A percentile compares a stretch with the other conserved stretches of the same genome.
phyloP scores from a whole-genome alignment of 352 stramenopile species.

The Pythium phragmiticola region DNA sequence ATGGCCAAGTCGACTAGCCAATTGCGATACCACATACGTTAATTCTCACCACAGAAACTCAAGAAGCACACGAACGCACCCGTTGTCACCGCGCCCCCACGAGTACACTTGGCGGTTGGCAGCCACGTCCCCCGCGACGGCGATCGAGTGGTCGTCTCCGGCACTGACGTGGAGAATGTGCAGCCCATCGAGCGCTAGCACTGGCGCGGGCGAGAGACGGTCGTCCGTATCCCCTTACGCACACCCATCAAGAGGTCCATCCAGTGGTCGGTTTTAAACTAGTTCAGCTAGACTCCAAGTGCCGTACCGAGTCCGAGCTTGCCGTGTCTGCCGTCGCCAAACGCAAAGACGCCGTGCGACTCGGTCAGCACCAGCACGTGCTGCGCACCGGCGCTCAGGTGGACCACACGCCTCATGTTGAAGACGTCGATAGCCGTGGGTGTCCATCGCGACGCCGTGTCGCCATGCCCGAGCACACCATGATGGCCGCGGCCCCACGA shows the following conservation, averaged over 20 bases:
- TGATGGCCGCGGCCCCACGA: constrained; percentile 69
- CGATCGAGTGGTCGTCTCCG: constrained; percentile 69
- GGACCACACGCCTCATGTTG: constrained; percentile 47
- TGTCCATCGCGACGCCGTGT: constrained; percentile 35
- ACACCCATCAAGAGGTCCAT: background rate
- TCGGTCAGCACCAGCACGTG: constrained; percentile 77
- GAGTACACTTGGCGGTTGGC: constrained; percentile 81
- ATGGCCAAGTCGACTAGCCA: constrained; percentile 58
- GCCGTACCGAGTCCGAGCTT: constrained; percentile 58
- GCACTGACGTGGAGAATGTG: constrained; percentile 58
- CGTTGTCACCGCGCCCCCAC: constrained; percentile 63
- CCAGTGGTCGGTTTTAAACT: background rate
- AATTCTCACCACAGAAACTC: background rate
- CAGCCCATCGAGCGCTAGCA: constrained; percentile 49
- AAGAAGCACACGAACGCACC: constrained; percentile 31
- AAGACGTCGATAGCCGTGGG: constrained; percentile 57
- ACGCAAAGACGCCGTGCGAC: constrained; percentile 61
- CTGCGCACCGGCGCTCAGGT: constrained; percentile 53
- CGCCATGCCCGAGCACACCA: constrained; percentile 58
- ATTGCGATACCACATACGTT: too few relatives aligned
- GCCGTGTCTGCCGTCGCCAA: constrained; percentile 59
- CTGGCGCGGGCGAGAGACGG: constrained; percentile 34
- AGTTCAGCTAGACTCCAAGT: background rate
- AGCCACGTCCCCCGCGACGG: constrained; percentile 49
- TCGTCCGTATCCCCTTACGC: constrained; percentile 43